Percentiles rank a stretch among this genome's conserved stretches.
These are phyloP conservation scores for Venturia aucupariae DNA, from an alignment of 2,329 filamentous ascomycete species.

Conservation along the genomic window DNA sequence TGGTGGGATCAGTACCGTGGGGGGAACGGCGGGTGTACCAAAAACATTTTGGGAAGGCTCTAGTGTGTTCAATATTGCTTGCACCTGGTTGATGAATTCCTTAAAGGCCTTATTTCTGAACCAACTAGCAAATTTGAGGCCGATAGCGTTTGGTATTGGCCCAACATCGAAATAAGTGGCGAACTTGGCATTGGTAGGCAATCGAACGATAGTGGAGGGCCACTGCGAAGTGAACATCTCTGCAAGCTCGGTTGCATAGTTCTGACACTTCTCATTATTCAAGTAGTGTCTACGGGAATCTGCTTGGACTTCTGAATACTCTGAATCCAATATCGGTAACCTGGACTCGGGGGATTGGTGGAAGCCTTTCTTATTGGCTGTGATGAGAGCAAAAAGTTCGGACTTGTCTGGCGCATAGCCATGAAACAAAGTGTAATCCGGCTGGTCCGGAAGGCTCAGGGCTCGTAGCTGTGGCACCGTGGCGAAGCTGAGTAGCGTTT, in stretches of 20 bases:
- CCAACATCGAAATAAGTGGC: background rate
- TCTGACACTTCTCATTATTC: background rate
- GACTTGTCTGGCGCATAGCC: background rate
- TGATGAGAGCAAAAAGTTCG: background rate
- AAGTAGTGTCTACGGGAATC: background rate
- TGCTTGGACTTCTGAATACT: background rate
- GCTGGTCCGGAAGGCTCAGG: background rate
- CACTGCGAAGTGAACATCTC: background rate
- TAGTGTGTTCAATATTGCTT: background rate
- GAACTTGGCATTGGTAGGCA: background rate
- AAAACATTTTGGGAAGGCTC: background rate
- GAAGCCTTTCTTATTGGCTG: background rate
- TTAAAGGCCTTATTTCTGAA: background rate
- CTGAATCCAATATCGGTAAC: background rate
- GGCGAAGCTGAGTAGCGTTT: background rate
- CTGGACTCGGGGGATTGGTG: background rate
- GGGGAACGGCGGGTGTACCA: background rate
- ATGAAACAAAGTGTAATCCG: background rate
- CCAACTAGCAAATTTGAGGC: background rate
- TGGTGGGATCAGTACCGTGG: too few species aligned
- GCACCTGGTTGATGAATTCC: background rate
- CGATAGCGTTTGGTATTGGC: background rate
- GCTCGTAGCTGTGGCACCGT: background rate
- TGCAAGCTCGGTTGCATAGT: background rate
- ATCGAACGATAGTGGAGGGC: background rate